Percentiles rank a stretch among this genome's conserved stretches.
phyloP scores from a whole-genome alignment of 2,329 filamentous ascomycete genomes.

The Keithomyces neogunnii region DNA sequence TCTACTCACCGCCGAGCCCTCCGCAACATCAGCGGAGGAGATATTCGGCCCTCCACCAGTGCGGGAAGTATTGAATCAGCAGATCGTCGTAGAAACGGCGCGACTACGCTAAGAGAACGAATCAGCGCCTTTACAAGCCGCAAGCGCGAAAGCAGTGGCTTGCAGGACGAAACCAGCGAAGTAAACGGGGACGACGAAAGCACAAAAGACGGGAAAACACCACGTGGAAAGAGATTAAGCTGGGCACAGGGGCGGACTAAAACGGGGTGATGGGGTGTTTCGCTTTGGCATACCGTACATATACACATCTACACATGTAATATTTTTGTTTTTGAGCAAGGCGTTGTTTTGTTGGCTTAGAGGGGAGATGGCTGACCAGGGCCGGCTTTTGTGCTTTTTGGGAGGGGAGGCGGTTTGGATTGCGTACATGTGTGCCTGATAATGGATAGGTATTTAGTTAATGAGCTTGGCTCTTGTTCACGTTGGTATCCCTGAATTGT shows the following conservation, averaged over 20 bases:
- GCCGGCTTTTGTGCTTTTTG: not conserved
- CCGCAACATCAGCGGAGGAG: conserved; percentile 9
- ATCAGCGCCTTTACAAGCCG: conserved; percentile 25
- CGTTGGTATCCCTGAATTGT: too few species aligned
- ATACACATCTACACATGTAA: not conserved
- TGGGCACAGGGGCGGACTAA: conserved; percentile 13
- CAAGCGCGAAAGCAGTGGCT: conserved; percentile 15
- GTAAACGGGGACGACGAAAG: conserved; percentile 14
- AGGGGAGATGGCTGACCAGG: not conserved
- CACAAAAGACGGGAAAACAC: conserved; percentile 5
- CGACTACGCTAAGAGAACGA: conserved; percentile 25
- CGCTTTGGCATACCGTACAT: not conserved
- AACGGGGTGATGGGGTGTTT: conserved; percentile 8
- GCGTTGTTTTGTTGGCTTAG: not conserved
- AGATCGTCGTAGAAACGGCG: conserved; percentile 20
- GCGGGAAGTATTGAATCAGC: conserved; percentile 17
- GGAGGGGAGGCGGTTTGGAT: not conserved
- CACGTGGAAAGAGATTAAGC: conserved; percentile 5
- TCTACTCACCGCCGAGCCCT: conserved; percentile 11
- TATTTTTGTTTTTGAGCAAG: not conserved
- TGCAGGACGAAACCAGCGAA: conserved; percentile 11
- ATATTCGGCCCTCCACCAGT: conserved; percentile 23
- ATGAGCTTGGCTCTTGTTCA: not conserved
- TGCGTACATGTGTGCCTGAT: not conserved
- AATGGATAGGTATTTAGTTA: not conserved